phyloP scores from a whole-genome alignment of 257 asterid genomes.

The Echium plantagineum region DNA sequence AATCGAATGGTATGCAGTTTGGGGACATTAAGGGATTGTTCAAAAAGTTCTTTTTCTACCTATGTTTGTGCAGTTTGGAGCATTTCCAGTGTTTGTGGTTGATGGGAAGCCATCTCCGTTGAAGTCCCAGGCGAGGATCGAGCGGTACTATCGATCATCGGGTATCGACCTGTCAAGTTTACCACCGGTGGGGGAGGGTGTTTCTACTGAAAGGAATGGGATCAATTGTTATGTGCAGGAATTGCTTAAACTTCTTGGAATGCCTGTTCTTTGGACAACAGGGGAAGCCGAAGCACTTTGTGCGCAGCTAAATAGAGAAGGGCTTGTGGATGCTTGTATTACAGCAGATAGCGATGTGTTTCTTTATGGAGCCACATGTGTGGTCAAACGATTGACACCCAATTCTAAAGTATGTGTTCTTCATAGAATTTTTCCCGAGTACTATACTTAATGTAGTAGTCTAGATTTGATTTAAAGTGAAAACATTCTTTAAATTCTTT shows the following conservation, averaged over 20 bases:
- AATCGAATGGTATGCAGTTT: too few species aligned
- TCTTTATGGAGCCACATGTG: conserved; percentile 78
- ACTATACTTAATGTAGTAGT: too few species aligned
- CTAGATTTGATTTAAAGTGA: too few species aligned
- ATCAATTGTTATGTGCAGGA: conserved; percentile 36
- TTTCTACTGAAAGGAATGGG: conserved; percentile 53
- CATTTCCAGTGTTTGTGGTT: conserved; percentile 72
- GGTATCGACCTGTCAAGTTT: conserved; percentile 48
- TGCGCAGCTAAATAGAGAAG: conserved; percentile 78
- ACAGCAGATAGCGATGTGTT: conserved; percentile 92
- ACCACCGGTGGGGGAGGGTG: conserved; percentile 52
- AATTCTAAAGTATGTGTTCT: conserved; percentile 51
- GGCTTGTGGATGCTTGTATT: conserved; percentile 82
- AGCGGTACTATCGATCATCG: conserved; percentile 53
- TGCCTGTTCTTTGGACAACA: conserved; percentile 72
- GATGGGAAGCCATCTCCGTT: conserved; percentile 95
- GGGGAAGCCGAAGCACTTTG: conserved; percentile 98
- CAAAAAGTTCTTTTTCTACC: conserved; percentile 11
- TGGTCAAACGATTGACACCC: conserved; percentile 60
- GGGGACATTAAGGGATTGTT: neutral
- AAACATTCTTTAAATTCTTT: too few species aligned
- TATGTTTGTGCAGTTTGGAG: conserved; percentile 64
- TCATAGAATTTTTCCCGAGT: conserved; percentile 6
- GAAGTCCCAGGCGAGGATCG: conserved; percentile 72
- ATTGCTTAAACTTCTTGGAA: conserved; percentile 80